Conservation (phyloP, 2,329 filamentous ascomycete species). For the Fusarium nisikadoi region DNA sequence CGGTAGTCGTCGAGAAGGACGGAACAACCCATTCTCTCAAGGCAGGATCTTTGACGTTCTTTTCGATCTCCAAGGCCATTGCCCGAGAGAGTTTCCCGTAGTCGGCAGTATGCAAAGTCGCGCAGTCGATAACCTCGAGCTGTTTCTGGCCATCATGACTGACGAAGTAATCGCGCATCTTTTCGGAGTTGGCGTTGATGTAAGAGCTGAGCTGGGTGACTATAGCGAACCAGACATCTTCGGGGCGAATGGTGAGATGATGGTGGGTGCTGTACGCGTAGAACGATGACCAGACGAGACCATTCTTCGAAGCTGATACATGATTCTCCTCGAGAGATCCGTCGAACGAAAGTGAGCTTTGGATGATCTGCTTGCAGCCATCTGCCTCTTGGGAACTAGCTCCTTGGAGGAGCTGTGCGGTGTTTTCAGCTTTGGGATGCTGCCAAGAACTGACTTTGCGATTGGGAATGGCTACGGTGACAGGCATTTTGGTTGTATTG, state of each 20-base stretch:
- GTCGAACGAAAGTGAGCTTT: background rate
- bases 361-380: background rate
- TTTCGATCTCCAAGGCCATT: background rate
- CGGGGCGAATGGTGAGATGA: background rate
- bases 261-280: background rate
- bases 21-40: background rate
- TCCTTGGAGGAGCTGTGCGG: background rate
- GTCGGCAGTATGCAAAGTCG: background rate
- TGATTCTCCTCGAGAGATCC: background rate
- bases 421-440: background rate
- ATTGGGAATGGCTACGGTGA: background rate
- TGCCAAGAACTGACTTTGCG: background rate
- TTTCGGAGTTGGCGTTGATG: background rate
- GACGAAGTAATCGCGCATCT: background rate
- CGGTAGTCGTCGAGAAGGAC: background rate
- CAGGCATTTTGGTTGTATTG: background rate
- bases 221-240: background rate
- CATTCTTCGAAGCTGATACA: background rate
- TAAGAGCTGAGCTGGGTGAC: background rate
- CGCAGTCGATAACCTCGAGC: accelerated
- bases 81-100: accelerated
- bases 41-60: background rate
- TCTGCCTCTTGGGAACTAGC: background rate
- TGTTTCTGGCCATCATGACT: accelerated
- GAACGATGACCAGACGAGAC: background rate